A percentile compares a stretch with the other conserved stretches of the same genome.
phyloP scores from a whole-genome alignment of 257 asterid species.

The Agastache rugosa region DNA sequence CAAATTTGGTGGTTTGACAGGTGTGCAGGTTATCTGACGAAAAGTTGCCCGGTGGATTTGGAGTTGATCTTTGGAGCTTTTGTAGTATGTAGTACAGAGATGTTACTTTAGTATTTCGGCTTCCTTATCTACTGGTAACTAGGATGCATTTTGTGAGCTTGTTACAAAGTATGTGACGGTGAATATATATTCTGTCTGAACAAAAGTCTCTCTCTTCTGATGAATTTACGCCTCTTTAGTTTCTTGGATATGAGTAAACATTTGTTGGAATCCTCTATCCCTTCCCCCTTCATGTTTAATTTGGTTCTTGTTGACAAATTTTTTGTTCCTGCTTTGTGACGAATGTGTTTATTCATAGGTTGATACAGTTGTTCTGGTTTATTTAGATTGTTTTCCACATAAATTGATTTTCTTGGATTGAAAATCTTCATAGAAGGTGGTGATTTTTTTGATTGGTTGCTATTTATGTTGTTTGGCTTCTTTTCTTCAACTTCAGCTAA shows the following conservation, averaged over 20 bases:
- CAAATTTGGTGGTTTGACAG: constrained; percentile 26
- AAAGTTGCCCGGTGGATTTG: constrained; percentile 21
- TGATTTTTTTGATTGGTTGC: not conserved
- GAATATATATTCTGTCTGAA: constrained; percentile 27
- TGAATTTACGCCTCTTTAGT: constrained; percentile 27
- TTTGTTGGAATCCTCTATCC: not conserved
- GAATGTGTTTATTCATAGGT: not conserved
- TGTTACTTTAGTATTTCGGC: constrained; percentile 27
- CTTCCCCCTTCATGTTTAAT: not conserved
- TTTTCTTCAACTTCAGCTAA: not conserved
- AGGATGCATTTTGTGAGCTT: constrained; percentile 30
- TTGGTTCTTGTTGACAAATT: not conserved
- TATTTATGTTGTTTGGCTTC: not conserved
- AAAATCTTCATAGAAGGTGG: not conserved
- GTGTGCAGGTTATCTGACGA: constrained; percentile 28
- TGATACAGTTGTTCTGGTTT: not conserved
- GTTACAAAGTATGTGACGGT: constrained; percentile 10
- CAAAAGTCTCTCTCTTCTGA: constrained; percentile 19
- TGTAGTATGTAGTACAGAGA: constrained; percentile 40
- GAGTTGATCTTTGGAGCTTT: constrained; percentile 9
- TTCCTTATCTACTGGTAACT: constrained; percentile 28
- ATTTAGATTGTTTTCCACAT: not conserved
- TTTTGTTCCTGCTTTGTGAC: not conserved
- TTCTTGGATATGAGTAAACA: constrained; percentile 17
- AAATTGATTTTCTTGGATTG: not conserved